Base-by-base conservation (phyloP, 108 stramenopile species). In the Mayamaea pseudoterrestris region DNA sequence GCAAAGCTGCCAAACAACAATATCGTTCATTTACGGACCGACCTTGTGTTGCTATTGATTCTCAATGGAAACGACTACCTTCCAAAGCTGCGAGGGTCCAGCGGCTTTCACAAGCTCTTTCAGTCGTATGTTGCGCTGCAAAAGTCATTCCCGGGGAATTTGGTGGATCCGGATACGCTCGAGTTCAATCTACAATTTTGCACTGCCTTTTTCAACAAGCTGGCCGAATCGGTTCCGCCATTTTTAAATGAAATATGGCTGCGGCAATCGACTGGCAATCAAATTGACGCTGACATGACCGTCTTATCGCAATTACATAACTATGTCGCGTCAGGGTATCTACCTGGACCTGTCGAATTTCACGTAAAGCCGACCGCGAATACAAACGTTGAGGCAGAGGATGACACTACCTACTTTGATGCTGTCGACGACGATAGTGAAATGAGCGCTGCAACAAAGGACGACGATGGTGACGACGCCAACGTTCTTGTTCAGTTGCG, bases 1-100 rank as follows among this genome's bases (percentile, higher is more conserved):
- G 51, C 50, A 5, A 27, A 53, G 11, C 34, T 56, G 54, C 22
- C 65, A 45, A 21, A 57, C 55, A 18, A 67, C 32, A 20, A 47
- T 39, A 32, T 79, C 1, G 20, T 74, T 42, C 54, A 63, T 44
- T 61, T 78, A 20, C 66, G 90, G 30, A 69, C 66, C 6, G 93
- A 94, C 55, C 31, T 83, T 22, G 75, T 83, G 3, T 40, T 92
- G 2, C 53, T 92, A 6, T 43, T 91, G 20, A 79, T 92, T 30
- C 31, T 94, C 41, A 85, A 83, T 66, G 93, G 93, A 3, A 94
- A 94, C 44, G 93, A 94, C 48, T 94, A 92, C 47, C 57, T 94
- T 5, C 85, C 87, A 18, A 79, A 76, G 37, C 26, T 88, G 7
- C 52, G 70, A 44, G 82, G 79, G 27, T 64, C 47, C 28, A 45